Conservation (phyloP, 768 basidiomycete genomes). For the Hericium erinaceus region DNA sequence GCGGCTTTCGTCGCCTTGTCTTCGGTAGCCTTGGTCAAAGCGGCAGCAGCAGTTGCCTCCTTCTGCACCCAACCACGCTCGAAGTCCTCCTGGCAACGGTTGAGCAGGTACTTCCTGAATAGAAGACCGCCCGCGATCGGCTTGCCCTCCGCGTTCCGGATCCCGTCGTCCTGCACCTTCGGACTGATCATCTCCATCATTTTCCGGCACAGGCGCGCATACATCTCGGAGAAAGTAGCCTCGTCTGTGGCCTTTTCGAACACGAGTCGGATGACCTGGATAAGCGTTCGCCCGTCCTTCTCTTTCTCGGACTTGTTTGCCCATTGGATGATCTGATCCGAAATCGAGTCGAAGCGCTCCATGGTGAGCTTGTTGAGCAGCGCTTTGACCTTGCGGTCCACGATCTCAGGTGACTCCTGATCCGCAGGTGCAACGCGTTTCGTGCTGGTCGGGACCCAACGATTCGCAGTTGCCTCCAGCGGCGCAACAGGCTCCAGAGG, state of each 20-base stretch:
- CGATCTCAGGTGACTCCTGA: slow-evolving; percentile 68
- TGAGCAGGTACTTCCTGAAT: slow-evolving; percentile 94
- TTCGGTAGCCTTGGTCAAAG: slow-evolving; percentile 75
- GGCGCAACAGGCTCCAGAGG: slow-evolving; percentile 65
- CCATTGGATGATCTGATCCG: slow-evolving; percentile 90
- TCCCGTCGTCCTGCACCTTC: slow-evolving; percentile 82
- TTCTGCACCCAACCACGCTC: slow-evolving; percentile 91
- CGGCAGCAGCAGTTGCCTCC: slow-evolving; percentile 80
- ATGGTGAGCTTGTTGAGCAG: slow-evolving; percentile 94
- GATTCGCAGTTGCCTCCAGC: slow-evolving; percentile 68
- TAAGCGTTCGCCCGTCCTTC: slow-evolving; percentile 88
- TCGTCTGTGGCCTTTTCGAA: slow-evolving; percentile 98
- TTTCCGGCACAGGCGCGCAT: slow-evolving; percentile 88
- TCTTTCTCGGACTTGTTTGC: slow-evolving; percentile 91
- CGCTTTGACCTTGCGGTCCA: slow-evolving; percentile 87
- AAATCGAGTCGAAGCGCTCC: slow-evolving; percentile 95
- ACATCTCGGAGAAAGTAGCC: slow-evolving; percentile 95
- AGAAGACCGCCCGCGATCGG: slow-evolving; percentile 89
- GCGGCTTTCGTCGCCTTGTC: slow-evolving; percentile 59
- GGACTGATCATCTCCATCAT: slow-evolving; percentile 91
- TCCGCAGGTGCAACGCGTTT: slow-evolving; percentile 41
- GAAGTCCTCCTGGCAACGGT: slow-evolving; percentile 96
- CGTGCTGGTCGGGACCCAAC: slow-evolving; percentile 55
- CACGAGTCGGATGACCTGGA: slow-evolving; percentile 91
- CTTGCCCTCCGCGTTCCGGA: slow-evolving; percentile 72